These are phyloP conservation scores for Grosmannia penicillata DNA, from an alignment of 2,329 filamentous ascomycete genomes.

Conservation along the genomic window DNA sequence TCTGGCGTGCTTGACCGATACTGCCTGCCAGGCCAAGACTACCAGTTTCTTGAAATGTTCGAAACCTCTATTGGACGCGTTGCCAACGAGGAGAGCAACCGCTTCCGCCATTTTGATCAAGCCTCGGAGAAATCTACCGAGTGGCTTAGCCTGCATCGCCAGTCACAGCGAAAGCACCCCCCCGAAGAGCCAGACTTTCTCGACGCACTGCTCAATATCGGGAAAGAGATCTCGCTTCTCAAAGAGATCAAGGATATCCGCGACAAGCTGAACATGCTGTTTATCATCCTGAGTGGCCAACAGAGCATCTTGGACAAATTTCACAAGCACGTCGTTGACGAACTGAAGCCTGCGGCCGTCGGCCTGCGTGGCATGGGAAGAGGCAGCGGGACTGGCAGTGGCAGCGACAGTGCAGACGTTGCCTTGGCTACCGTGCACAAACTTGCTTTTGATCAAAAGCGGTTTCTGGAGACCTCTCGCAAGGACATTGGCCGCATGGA, in stretches of 20 bases:
- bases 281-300: slow-evolving; percentile 18
- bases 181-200: slow-evolving; percentile 26
- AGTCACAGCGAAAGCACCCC: neutral
- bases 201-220: slow-evolving; percentile 44
- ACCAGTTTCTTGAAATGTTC: slow-evolving; percentile 54
- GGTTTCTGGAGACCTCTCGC: slow-evolving; percentile 39
- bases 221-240: slow-evolving; percentile 43
- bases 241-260: slow-evolving; percentile 53
- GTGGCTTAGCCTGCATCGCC: slow-evolving; percentile 31
- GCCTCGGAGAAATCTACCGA: slow-evolving; percentile 40
- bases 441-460: slow-evolving; percentile 39
- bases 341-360: slow-evolving; percentile 6
- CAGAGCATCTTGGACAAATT: slow-evolving; percentile 20
- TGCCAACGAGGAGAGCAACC: slow-evolving; percentile 37
- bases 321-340: slow-evolving; percentile 23
- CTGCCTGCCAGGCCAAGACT: slow-evolving; percentile 40
- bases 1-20: slow-evolving; percentile 46
- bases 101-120: slow-evolving; percentile 44
- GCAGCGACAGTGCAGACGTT: neutral
- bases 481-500: slow-evolving; percentile 51
- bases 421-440: slow-evolving; percentile 29
- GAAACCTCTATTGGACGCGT: slow-evolving; percentile 43
- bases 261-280: slow-evolving; percentile 51
- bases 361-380: neutral
- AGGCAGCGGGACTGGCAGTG: neutral